Base-by-base conservation (phyloP, 495 filamentous ascomycete species). In the Penicillium coffeae region DNA sequence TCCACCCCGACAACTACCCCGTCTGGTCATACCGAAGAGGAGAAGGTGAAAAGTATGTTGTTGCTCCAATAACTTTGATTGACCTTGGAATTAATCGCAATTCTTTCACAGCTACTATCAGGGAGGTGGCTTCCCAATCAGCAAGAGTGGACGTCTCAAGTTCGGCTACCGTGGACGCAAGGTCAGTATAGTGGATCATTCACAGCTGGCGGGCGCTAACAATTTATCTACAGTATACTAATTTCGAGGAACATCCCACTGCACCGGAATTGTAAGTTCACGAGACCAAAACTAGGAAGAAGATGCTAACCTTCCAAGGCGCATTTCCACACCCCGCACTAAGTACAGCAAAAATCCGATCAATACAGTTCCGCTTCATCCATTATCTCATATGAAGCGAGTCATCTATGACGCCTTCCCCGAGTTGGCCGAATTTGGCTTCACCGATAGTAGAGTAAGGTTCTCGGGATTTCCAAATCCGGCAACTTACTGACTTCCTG, bases 81-180 rank as follows among this genome's bases (percentile, higher is more conserved):
- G 34, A 15, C 20, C 14, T 40, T 14, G 10, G 8, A 1, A 19
- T 19, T 13, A 21, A 40, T 21, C 15, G n/a, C n/a, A n/a, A n/a
- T 14, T 12, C 12, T 19, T 30, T 3, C 21, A 15, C n/a, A 55
- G 52, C 0, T 42, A 19, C 15, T 55, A 55, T 21, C 41, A 55
- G 32, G 52, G 52, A n/a, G 52, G 52, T 21, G 52, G 52, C 38
- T 55, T 55, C 19, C 52, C 52, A 8, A 43, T 55, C 15, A 51
- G 47, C 16, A 47, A 51, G 36, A 48, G 51, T 38, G 52, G 52
- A 7, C 38, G 52, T 38, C 33, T 55, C 13, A 55, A 55, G 32
- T 55, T 55, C 35, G 52, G 52, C 21, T 55, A 47, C 43, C 47
- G 52, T 33, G 52, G 41, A 2, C 47, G 52, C 40, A 55, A 55